Percentiles rank a stretch among this genome's conserved stretches.
These are phyloP conservation scores for Triticum turgidum DNA, from an alignment of 176 grass and related monocot species.

Conservation along the genomic window DNA sequence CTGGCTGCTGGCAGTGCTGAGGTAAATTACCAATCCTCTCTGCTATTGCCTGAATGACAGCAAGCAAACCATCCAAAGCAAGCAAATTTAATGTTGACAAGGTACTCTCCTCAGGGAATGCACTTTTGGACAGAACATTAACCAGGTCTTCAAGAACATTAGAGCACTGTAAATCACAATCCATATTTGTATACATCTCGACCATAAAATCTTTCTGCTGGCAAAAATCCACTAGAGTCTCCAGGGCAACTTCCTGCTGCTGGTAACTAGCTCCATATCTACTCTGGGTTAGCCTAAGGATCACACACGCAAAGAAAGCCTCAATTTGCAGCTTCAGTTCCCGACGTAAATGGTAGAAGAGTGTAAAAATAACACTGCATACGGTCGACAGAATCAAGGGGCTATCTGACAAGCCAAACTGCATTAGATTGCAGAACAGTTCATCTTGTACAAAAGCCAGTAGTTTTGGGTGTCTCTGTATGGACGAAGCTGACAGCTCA, in stretches of 20 bases:
- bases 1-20: conserved; percentile 38
- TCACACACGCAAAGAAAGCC: conserved; percentile 89
- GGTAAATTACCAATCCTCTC: conserved; percentile 53
- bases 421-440: conserved; percentile 86
- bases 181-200: conserved; percentile 97
- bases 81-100: conserved; percentile 84
- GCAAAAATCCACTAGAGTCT: conserved; percentile 87
- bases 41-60: conserved; percentile 72
- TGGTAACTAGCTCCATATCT: conserved; percentile 88
- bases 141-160: conserved; percentile 94
- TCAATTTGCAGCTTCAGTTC: conserved; percentile 93
- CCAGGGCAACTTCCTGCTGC: conserved; percentile 90
- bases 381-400: conserved; percentile 82
- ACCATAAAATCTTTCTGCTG: conserved; percentile 94
- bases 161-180: conserved; percentile 86
- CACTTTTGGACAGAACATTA: conserved; percentile 82
- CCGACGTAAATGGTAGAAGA: conserved; percentile 75
- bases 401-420: conserved; percentile 90
- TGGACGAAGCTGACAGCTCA: conserved; percentile 66
- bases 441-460: conserved; percentile 87
- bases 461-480: conserved; percentile 63
- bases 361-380: conserved; percentile 84
- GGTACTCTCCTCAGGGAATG: conserved; percentile 75
- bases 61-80: conserved; percentile 78
- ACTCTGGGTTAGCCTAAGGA: conserved; percentile 77